Evolutionary conservation across 1,139 yeast genomes (phyloP), one percentile per base, ranked within the genome.

Genomic region (Kodamaea arcana): DNA sequence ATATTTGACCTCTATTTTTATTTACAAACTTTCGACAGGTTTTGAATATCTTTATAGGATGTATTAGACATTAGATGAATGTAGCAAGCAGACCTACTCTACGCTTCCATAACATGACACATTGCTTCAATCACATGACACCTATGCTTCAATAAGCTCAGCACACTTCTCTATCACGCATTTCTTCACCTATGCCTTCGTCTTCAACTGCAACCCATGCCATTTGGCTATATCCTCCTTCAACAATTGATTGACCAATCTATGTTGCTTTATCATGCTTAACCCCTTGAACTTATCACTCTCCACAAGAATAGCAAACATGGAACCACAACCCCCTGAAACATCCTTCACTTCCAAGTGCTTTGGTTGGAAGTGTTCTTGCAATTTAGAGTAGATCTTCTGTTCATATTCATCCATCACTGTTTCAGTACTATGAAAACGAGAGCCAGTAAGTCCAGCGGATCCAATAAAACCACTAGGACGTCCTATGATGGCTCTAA

Each of bases 261-360:
- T 73, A 54, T 92, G 98, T 59, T 92, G 99, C 54, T 88, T 88
- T 45, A 92, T 72, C 80, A 86, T 85, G 3, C 86, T 68, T 29
- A 85, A 56, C 0, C 95, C 95, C 48, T 83, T 78, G 62, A 92
- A 92, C 51, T 77, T 67, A 2, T 67, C 69, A 38, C 95, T 82
- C 27, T 80, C 84, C 15, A 94, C 76, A 41, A 74, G 67, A 34
- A 92, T 92, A 30, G 95, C 88, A 62, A 87, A 94, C 97, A 92
- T 92, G 3, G 97, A 88, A 0, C 99, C 99, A 63, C 98, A 94
- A 0, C 99, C 98, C 15, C 75, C 97, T 17, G 94, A 81, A 4
- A 90, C 81, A 55, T 92, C 98, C 45, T 70, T 69, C 8, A 90
- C 95, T 32, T 71, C 69, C 33, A 88, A 62, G 29, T 60, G 62